A percentile compares a stretch with the other conserved stretches of the same genome.
Evolutionary conservation across 1,284 basidiomycete species (phyloP).

Genomic region (Pyrrhoderma noxium): DNA sequence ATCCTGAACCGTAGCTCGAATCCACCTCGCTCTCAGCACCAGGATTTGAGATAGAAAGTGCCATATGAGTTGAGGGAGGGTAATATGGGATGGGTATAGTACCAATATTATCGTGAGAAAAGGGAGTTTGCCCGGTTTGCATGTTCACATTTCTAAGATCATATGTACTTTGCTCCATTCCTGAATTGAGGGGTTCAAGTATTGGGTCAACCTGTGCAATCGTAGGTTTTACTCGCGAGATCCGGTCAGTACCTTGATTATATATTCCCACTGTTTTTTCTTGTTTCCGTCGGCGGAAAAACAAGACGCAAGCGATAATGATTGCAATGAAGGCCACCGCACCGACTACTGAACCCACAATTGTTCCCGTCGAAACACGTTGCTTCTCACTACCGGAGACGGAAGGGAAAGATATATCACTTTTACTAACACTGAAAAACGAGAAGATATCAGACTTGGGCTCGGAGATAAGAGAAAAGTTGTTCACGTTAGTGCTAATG

Average conservation of each 20-base stretch:
- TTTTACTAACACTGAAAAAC: neutral
- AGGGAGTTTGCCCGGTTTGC: neutral
- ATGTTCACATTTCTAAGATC: neutral
- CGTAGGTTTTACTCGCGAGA: conserved; percentile 1
- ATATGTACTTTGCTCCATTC: neutral
- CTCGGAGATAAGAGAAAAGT: neutral
- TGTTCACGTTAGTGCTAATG: conserved; percentile 14
- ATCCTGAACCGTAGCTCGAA: no score
- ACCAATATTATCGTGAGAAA: neutral
- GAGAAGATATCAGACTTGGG: no score
- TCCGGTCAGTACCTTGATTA: conserved; percentile 9
- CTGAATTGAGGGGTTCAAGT: conserved; percentile 5
- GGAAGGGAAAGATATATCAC: neutral
- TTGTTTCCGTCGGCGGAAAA: neutral
- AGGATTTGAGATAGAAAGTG: no score
- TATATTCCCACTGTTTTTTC: neutral
- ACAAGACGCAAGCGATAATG: neutral
- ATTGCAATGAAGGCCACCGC: neutral
- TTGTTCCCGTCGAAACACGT: neutral
- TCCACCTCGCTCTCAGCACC: neutral
- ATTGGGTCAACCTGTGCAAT: neutral
- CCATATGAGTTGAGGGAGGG: no score
- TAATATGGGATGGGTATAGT: no score
- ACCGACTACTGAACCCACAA: conserved; percentile 4
- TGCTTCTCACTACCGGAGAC: no score